phyloP scores from a whole-genome alignment of 2,329 filamentous ascomycete species.

The Aspergillus unguis region DNA sequence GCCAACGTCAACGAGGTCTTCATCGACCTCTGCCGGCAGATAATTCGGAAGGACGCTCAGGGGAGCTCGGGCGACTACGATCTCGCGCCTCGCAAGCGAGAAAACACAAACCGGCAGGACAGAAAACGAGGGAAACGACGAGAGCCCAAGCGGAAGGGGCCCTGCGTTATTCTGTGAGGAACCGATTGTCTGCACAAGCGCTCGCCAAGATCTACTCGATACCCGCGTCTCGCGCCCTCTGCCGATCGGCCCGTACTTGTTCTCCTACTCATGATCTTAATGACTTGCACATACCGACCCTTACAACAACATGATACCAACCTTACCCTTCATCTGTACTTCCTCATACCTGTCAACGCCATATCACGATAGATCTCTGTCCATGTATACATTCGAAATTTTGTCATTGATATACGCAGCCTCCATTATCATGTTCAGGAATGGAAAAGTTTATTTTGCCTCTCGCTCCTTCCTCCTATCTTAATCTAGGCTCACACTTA shows the following conservation, averaged over 20 bases:
- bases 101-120: slow-evolving; percentile 33
- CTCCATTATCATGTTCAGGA: slow-evolving; percentile 14
- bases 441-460: slow-evolving; percentile 21
- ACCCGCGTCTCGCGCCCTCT: slow-evolving; percentile 2
- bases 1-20: slow-evolving; percentile 92
- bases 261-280: slow-evolving; percentile 7
- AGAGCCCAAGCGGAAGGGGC: slow-evolving; percentile 32
- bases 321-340: slow-evolving; percentile 25
- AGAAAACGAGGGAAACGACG: slow-evolving; percentile 33
- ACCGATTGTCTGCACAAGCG: background rate
- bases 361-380: slow-evolving; percentile 29
- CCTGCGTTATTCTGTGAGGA: slow-evolving; percentile 40
- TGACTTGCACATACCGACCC: slow-evolving; percentile 12
- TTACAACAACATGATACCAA: slow-evolving; percentile 16
- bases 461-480: slow-evolving; percentile 13
- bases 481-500: background rate
- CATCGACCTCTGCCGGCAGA: slow-evolving; percentile 76
- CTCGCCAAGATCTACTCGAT: background rate
- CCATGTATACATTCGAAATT: slow-evolving; percentile 23
- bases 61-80: slow-evolving; percentile 31
- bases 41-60: slow-evolving; percentile 66
- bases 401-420: slow-evolving; percentile 20
- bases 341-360: slow-evolving; percentile 20
- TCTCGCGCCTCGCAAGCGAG: slow-evolving; percentile 32
- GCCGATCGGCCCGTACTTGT: background rate